Base-by-base conservation (phyloP, 2,329 filamentous ascomycete species). In the Pezicula carpinea region DNA sequence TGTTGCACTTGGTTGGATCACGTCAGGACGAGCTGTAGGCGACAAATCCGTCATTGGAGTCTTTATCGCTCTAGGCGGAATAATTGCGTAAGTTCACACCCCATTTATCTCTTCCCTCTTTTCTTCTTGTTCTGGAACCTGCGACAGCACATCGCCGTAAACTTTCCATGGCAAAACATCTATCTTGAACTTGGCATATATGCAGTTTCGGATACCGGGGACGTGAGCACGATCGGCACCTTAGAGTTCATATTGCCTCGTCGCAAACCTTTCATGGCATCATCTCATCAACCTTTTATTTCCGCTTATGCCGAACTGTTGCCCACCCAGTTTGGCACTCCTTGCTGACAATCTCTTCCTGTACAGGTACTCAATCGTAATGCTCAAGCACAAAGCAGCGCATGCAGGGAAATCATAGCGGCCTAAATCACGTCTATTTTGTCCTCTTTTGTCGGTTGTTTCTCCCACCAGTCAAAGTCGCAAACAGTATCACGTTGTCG, bases 1-100 rank as follows among this genome's bases (percentile, higher is more conserved):
- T 53, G 79, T 84, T n/a, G 73, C 74, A 15, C 64, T 85, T 4
- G 80, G 81, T 23, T 85, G 81, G 81, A 67, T 70, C 47, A 70
- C 68, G 1, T 79, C 74, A 10, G 76, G 78, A 7, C 67, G 77
- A n/a, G 71, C 73, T 8, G 72, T 79, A 22, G 72, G 73, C 13
- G 77, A 81, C 57, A 77, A 72, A 61, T 75, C 75, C 5, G 62
- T 80, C 18, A 52, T 77, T 36, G 79, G 79, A 19, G 74, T 82
- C 29, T 61, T 79, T 5, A 61, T 80, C 50, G 79, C 79, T 5
- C 66, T 83, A 42, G 72, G 69, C 21, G 79, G 78, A 36, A 81
- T 82, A 43, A 69, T 81, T 42, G 66, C 69, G 76, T 82, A 67
- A 65, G 76, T 70, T 46, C 35, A 38, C 33, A 43, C 18, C 40